phyloP scores from a whole-genome alignment of 306 rosid genomes.

The Quercus cerris region DNA sequence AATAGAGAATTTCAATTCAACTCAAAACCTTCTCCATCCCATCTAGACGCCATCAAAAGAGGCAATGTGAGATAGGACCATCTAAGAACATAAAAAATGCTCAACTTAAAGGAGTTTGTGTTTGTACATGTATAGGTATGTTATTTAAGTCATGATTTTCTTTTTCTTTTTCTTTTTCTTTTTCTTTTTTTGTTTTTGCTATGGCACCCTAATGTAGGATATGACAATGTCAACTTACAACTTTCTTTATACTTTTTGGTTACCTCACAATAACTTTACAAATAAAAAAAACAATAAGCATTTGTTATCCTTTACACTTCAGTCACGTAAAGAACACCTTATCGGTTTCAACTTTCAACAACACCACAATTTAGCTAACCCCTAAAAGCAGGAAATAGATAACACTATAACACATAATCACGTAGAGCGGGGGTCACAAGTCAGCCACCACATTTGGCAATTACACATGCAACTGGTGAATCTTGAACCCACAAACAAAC shows the following conservation, averaged over 20 bases:
- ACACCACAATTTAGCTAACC: neutral
- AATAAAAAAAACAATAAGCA: neutral
- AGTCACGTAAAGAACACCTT: neutral
- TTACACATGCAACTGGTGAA: too few species aligned
- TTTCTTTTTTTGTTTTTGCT: neutral
- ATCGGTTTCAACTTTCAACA: neutral
- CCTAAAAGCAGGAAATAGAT: neutral
- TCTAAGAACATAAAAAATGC: neutral
- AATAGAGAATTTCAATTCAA: neutral
- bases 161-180: neutral
- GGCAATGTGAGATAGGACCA: neutral
- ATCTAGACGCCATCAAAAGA: neutral
- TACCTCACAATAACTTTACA: neutral
- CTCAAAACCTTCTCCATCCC: neutral
- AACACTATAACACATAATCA: neutral
- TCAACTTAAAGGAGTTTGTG: neutral
- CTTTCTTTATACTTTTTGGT: neutral
- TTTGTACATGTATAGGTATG: neutral
- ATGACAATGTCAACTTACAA: neutral
- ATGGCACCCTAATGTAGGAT: neutral
- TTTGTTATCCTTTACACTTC: neutral
- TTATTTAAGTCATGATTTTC: neutral
- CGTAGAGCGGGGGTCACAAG: neutral
- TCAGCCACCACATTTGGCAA: too few species aligned
- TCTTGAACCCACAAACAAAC: too few species aligned